phyloP scores from a whole-genome alignment of 2,329 filamentous ascomycete species.

The Fusarium brevicatenulatum region DNA sequence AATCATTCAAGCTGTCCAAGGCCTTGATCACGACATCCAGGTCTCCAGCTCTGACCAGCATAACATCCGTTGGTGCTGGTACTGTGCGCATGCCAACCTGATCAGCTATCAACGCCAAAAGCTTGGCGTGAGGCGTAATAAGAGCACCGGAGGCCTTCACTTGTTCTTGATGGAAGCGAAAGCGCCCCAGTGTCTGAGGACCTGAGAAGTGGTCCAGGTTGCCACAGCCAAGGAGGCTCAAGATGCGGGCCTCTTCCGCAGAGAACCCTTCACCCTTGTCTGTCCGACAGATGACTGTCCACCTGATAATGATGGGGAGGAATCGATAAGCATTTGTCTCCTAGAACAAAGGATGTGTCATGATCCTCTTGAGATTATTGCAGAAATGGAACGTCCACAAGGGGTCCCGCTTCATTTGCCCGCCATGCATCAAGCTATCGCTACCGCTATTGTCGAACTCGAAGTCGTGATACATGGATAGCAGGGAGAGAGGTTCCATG shows the following conservation, averaged over 20 bases:
- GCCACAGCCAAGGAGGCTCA: not conserved
- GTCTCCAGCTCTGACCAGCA: not conserved
- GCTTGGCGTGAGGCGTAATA: not conserved
- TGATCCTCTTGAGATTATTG: not conserved
- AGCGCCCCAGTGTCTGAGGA: not conserved
- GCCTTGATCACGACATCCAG: not conserved
- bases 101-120: not conserved
- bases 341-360: constrained; percentile 1
- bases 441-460: not conserved
- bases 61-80: not conserved
- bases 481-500: not conserved
- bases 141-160: no score
- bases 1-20: not conserved
- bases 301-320: not conserved
- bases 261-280: not conserved
- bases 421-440: not conserved
- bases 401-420: not conserved
- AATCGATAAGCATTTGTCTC: not conserved
- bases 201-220: not conserved
- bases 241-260: not conserved
- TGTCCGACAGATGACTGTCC: not conserved
- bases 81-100: fast-evolving
- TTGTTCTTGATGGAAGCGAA: not conserved
- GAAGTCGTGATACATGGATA: not conserved
- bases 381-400: not conserved